Evolutionary conservation across 225 moss, liverwort and hornwort species (phyloP), one percentile per base, ranked within the genome.

Genomic region (Bryoerythrophyllum caledonicum): DNA sequence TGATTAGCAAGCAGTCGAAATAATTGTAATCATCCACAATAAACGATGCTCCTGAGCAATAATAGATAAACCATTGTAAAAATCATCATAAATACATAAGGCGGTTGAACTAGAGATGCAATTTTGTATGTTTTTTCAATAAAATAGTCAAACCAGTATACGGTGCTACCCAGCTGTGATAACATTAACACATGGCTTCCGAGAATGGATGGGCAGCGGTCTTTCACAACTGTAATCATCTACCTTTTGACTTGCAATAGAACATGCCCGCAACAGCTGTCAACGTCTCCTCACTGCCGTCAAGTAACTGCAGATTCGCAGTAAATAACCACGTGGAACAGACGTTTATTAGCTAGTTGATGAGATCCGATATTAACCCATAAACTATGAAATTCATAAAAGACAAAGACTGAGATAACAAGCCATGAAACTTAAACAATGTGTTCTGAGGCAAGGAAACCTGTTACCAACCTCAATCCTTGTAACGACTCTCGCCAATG

Each of bases 261-360:
- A 99, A 95, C 93, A 99, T 99, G 68, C 93, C 93, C 41, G 99
- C 87, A 46, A 99, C 88, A 76, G 95, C 95, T 76, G 80, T 71
- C 67, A 93, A 80, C 41, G 85, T 90, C 74, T 99, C 99, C 76
- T 99, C 99, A 71, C 88, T 89, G 66, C 73, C 73, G 70, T 99
- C 99, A 79, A 88, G 88, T 52, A 88, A 78, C 94, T 95, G 87
- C 65, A 80, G 25, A 65, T 67, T 72, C 60, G 66, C 59, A 73
- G 24, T 73, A 48, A 27, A 74, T 81, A 56, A 83, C 80, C 68
- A 73, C 43, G 35, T 35, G 16, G 48, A 68, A 60, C 67, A 63
- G 43, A 40, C 11, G 38, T 26, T 37, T 9, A 35, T 52, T 1
- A 52, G 61, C 38, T 49, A 21, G 19, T 69, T 26, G 20, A 23